These are phyloP conservation scores for Adansonia rubrostipa DNA, from an alignment of 441 rosid genomes.

Conservation along the genomic window DNA sequence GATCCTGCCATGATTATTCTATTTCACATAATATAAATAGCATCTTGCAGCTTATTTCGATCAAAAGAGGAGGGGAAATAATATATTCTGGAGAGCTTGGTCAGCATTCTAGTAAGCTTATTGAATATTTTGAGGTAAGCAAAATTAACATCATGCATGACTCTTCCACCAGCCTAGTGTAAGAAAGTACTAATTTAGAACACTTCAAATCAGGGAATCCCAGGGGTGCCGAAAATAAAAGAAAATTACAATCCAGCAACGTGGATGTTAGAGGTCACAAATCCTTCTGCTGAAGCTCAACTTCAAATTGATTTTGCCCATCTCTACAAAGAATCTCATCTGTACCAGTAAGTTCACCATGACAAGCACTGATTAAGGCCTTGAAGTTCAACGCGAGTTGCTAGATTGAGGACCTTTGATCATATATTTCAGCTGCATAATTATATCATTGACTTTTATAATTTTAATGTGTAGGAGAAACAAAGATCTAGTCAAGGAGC, in stretches of 20 bases:
- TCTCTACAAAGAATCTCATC: conserved; percentile 37
- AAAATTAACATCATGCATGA: not conserved
- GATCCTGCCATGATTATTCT: not conserved
- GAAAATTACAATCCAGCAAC: conserved; percentile 44
- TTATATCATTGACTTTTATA: not conserved
- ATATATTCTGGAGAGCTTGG: conserved; percentile 47
- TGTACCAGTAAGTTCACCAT: conserved; percentile 29
- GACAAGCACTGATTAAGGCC: not conserved
- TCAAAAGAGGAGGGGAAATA: conserved; percentile 43
- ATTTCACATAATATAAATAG: not conserved
- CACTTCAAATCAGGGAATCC: conserved; percentile 28
- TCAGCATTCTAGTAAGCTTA: conserved; percentile 39
- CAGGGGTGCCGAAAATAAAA: conserved; percentile 35
- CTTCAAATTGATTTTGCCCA: conserved; percentile 37
- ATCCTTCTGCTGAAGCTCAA: conserved; percentile 36
- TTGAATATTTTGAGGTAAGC: conserved; percentile 47
- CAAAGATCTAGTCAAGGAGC: conserved; percentile 37
- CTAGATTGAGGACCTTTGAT: not conserved
- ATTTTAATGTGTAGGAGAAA: conserved; percentile 33
- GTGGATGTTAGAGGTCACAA: conserved; percentile 43
- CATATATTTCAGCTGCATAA: not conserved
- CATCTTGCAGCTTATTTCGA: conserved; percentile 40
- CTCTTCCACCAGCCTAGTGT: not conserved
- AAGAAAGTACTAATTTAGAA: not conserved
- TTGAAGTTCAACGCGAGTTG: not conserved